These are phyloP conservation scores for Imleria badia DNA, from an alignment of 768 basidiomycete genomes.

Conservation along the genomic window DNA sequence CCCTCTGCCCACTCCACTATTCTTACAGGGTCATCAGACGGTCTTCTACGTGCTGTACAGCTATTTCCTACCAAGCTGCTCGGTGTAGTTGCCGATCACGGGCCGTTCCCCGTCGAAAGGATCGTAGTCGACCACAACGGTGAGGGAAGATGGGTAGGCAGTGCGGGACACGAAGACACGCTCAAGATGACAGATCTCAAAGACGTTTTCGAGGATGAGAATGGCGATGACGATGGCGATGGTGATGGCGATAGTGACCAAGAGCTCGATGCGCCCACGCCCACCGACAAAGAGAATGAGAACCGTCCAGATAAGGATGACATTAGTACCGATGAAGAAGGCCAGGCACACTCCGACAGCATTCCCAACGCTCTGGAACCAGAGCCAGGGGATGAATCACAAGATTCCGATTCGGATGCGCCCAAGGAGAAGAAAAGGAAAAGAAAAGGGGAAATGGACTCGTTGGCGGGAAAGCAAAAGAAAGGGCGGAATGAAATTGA, in stretches of 20 bases:
- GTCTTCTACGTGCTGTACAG: slow-evolving; percentile 82
- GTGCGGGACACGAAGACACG: slow-evolving; percentile 87
- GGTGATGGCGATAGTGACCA: slow-evolving; percentile 11
- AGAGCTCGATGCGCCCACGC: slow-evolving; percentile 19
- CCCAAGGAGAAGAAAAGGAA: slow-evolving; percentile 52
- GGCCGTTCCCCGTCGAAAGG: slow-evolving; percentile 89
- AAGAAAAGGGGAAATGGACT: slow-evolving; percentile 52
- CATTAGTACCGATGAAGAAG: neutral
- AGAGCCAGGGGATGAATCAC: slow-evolving; percentile 24
- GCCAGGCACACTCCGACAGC: slow-evolving; percentile 10
- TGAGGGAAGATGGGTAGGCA: slow-evolving; percentile 84
- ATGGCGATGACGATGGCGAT: slow-evolving; percentile 26
- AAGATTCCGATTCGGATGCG: slow-evolving; percentile 28
- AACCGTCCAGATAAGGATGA: slow-evolving; percentile 16
- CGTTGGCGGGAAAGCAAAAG: slow-evolving; percentile 48
- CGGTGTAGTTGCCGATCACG: slow-evolving; percentile 89
- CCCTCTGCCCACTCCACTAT: slow-evolving; percentile 66
- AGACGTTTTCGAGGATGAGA: slow-evolving; percentile 58
- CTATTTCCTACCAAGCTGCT: slow-evolving; percentile 86
- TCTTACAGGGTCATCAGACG: slow-evolving; percentile 91
- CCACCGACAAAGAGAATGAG: slow-evolving; percentile 26
- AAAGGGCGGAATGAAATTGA: slow-evolving; percentile 61
- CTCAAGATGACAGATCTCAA: slow-evolving; percentile 83
- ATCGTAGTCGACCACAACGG: slow-evolving; percentile 62
- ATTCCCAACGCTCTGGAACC: slow-evolving; percentile 2